A percentile compares a stretch with the other conserved stretches of the same genome.
phyloP scores from a whole-genome alignment of 1,284 basidiomycete genomes.

The Apiotrichum sp. region DNA sequence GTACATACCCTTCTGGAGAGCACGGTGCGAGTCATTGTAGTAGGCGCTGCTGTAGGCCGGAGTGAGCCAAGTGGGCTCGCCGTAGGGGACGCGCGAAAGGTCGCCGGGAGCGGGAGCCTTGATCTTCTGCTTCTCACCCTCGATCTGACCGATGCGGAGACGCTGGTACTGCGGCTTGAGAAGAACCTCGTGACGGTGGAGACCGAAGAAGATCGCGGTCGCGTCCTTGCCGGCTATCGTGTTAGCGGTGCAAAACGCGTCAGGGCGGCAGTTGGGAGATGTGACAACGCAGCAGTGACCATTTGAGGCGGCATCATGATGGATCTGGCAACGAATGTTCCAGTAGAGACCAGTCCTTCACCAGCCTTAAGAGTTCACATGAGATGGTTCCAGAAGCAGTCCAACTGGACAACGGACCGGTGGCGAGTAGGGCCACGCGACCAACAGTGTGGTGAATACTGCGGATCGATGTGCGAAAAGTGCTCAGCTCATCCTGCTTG shows the following conservation, averaged over 20 bases:
- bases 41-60: slow-evolving; percentile 76
- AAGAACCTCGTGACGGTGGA: slow-evolving; percentile 78
- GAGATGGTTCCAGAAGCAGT: too few relatives aligned
- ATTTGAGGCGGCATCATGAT: too few relatives aligned
- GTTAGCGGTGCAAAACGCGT: slow-evolving; percentile 5
- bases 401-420: too few relatives aligned
- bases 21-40: slow-evolving; percentile 60
- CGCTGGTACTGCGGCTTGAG: slow-evolving; percentile 65
- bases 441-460: too few relatives aligned
- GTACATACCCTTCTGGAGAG: slow-evolving; percentile 44
- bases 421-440: too few relatives aligned
- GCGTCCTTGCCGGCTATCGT: slow-evolving; percentile 62
- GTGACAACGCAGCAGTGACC: too few relatives aligned
- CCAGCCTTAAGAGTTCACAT: too few relatives aligned
- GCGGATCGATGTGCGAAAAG: too few relatives aligned
- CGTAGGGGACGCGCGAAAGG: slow-evolving; percentile 63
- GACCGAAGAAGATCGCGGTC: slow-evolving; percentile 75
- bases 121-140: slow-evolving; percentile 57
- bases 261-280: too few relatives aligned
- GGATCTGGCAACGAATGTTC: too few relatives aligned
- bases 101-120: slow-evolving; percentile 57
- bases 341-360: too few relatives aligned
- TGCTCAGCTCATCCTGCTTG: too few relatives aligned
- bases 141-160: slow-evolving; percentile 63
- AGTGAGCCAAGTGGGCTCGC: slow-evolving; percentile 77